Percentiles rank a stretch among this genome's conserved stretches.
phyloP scores from a whole-genome alignment of 106 monocot species.

The Chionographis japonica region DNA sequence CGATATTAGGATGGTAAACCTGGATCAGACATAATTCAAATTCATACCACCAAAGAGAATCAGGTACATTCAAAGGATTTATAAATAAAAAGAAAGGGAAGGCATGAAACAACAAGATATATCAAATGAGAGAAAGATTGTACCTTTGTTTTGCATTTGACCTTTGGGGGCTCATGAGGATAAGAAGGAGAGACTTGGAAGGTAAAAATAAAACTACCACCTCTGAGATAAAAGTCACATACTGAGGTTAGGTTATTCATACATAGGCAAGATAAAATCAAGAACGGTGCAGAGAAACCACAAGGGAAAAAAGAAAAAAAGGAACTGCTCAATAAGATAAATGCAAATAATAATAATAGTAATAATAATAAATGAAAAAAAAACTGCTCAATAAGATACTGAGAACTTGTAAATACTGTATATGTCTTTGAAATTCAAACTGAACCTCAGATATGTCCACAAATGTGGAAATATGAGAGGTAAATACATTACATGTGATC shows the following conservation, averaged over 20 bases:
- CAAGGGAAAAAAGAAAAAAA: slow-evolving; percentile 5
- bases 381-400: too few relatives aligned
- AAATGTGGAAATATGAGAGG: too few relatives aligned
- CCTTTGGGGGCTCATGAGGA: slow-evolving; percentile 45
- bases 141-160: slow-evolving; percentile 95
- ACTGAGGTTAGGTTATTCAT: too few relatives aligned
- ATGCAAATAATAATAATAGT: too few relatives aligned
- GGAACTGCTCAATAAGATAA: too few relatives aligned
- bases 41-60: not conserved
- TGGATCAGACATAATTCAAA: slow-evolving; percentile 20
- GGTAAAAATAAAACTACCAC: slow-evolving; percentile 49
- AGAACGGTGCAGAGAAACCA: not conserved
- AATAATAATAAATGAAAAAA: too few relatives aligned
- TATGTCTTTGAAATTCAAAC: not conserved
- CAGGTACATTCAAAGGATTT: too few relatives aligned
- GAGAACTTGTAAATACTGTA: not conserved
- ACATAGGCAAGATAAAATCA: too few relatives aligned
- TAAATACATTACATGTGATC: too few relatives aligned
- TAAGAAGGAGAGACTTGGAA: slow-evolving; percentile 40
- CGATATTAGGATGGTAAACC: slow-evolving; percentile 97
- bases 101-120: not conserved
- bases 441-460: too few relatives aligned
- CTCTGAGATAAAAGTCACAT: slow-evolving; percentile 33
- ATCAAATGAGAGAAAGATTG: not conserved
- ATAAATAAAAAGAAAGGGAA: not conserved